Conservation (phyloP, 768 basidiomycete genomes). For the Zangia roseola region DNA sequence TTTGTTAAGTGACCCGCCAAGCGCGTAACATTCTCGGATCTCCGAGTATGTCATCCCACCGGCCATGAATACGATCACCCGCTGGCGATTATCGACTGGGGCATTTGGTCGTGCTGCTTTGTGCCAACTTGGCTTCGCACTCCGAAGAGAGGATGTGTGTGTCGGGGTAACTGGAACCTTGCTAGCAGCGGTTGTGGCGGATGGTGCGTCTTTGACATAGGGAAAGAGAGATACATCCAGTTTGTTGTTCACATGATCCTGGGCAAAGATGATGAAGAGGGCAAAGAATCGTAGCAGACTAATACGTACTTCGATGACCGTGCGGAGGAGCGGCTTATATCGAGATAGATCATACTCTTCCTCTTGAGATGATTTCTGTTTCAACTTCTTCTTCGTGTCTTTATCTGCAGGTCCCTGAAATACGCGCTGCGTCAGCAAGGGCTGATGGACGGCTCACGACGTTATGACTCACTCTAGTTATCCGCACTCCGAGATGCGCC, state of each 20-base stretch:
- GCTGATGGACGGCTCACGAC: background rate
- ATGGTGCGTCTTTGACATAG: slow-evolving; percentile 81
- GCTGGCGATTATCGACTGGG: slow-evolving; percentile 58
- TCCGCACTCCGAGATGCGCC: slow-evolving; percentile 75
- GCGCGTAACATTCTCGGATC: slow-evolving; percentile 81
- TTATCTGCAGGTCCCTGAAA: slow-evolving; percentile 69
- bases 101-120: slow-evolving; percentile 60
- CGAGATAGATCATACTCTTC: slow-evolving; percentile 97
- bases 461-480: slow-evolving; percentile 63
- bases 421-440: background rate
- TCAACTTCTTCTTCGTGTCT: slow-evolving; percentile 78
- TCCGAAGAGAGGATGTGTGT: slow-evolving; percentile 75
- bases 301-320: slow-evolving; percentile 72
- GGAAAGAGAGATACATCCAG: slow-evolving; percentile 84
- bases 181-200: slow-evolving; percentile 44
- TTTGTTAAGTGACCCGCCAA: slow-evolving; percentile 72
- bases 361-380: slow-evolving; percentile 70
- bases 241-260: slow-evolving; percentile 83
- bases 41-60: slow-evolving; percentile 98
- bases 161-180: slow-evolving; percentile 49
- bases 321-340: slow-evolving; percentile 80
- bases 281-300: background rate
- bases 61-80: slow-evolving; percentile 86
- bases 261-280: slow-evolving; percentile 1
- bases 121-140: slow-evolving; percentile 89